A percentile compares a stretch with the other conserved stretches of the same genome.
These are phyloP conservation scores for Xylariomycetidae sp. DNA, from an alignment of 2,329 filamentous ascomycete genomes.

Conservation along the genomic window DNA sequence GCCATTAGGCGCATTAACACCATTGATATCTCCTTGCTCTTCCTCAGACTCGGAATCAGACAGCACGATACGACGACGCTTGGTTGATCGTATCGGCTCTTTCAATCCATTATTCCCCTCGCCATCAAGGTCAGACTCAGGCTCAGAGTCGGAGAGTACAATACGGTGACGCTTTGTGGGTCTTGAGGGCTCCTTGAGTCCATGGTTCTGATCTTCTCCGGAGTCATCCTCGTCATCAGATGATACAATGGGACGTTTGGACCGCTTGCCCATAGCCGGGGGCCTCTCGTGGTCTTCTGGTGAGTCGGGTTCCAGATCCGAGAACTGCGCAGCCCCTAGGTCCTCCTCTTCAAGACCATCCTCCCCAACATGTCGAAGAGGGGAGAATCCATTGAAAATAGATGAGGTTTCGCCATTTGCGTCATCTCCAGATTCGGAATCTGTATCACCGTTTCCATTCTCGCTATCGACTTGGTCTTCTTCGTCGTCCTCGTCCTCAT, in stretches of 20 bases:
- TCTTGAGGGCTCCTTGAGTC: conserved; percentile 1
- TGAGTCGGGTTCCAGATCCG: conserved; percentile 17
- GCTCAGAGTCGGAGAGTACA: conserved; percentile 9
- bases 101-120: background rate
- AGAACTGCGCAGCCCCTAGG: conserved; percentile 11
- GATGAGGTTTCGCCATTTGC: conserved; percentile 5
- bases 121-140: conserved; percentile 3
- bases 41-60: conserved; percentile 18
- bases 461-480: conserved; percentile 19
- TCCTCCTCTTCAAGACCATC: conserved; percentile 6
- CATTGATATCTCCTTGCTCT: conserved; percentile 1
- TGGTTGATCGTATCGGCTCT: conserved; percentile 5
- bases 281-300: conserved; percentile 5
- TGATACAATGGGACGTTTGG: conserved; percentile 20
- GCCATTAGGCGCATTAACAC: background rate
- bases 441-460: conserved; percentile 18
- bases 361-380: conserved; percentile 11
- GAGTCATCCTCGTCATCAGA: conserved; percentile 19
- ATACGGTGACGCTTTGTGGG: conserved; percentile 10
- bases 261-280: conserved; percentile 3
- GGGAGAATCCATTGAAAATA: conserved; percentile 20
- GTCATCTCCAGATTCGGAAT: conserved; percentile 3
- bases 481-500: conserved; percentile 3
- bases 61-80: conserved; percentile 14
- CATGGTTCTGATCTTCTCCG: conserved; percentile 1